Conservation (phyloP, 2,329 filamentous ascomycete genomes). For the Purpureocillium takamizusanense region DNA sequence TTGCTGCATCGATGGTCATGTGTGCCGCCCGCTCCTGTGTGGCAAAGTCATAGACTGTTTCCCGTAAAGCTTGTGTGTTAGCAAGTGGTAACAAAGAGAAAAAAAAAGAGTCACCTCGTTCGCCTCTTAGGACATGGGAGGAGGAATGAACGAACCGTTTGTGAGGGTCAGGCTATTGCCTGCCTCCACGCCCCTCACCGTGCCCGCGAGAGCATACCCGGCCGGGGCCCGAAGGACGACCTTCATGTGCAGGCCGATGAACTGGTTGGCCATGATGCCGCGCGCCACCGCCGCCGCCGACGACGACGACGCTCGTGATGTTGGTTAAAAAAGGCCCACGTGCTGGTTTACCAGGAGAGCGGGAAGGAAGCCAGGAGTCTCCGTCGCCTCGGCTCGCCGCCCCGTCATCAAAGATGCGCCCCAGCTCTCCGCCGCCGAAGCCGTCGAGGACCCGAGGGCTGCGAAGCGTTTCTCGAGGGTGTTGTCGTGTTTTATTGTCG, state of each 20-base stretch:
- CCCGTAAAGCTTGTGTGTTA: background rate
- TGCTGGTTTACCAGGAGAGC: too few species aligned
- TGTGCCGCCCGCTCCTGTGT: constrained; percentile 30
- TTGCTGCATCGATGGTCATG: constrained; percentile 36
- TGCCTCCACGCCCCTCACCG: constrained; percentile 58
- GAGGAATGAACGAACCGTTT: constrained; percentile 64
- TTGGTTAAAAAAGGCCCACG: too few species aligned
- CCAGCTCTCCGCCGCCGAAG: too few species aligned
- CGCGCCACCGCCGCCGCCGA: background rate
- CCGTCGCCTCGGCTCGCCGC: too few species aligned
- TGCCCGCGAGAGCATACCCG: constrained; percentile 57
- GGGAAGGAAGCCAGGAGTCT: too few species aligned
- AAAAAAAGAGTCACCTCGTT: background rate
- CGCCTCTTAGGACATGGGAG: constrained; percentile 6
- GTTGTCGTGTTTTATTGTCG: too few species aligned
- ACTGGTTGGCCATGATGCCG: constrained; percentile 44
- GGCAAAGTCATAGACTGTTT: constrained; percentile 28
- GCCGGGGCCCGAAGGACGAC: constrained; percentile 61
- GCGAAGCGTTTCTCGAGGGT: too few species aligned
- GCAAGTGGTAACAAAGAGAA: background rate
- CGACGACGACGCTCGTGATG: too few species aligned
- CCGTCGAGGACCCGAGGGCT: too few species aligned
- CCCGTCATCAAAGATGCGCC: too few species aligned
- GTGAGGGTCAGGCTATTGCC: constrained; percentile 61
- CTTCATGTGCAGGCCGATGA: constrained; percentile 68